phyloP scores from a whole-genome alignment of 1,139 yeast species.

The Taphrina flavorubra region DNA sequence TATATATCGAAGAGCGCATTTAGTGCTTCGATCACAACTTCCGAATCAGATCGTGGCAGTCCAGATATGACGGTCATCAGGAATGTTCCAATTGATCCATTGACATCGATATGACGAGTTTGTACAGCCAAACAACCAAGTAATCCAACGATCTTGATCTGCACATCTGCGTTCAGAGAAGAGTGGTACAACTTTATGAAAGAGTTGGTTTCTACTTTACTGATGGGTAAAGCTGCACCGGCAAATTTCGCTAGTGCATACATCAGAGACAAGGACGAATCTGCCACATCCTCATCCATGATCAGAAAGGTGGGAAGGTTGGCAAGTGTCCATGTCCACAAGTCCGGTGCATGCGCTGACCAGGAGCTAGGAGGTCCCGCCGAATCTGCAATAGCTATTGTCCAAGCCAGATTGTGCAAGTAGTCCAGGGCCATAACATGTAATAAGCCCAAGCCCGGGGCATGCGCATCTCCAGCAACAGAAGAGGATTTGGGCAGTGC shows the following conservation, averaged over 20 bases:
- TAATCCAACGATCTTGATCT: slow-evolving; percentile 56
- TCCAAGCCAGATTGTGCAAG: slow-evolving; percentile 64
- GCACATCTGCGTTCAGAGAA: slow-evolving; percentile 47
- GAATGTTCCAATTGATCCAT: slow-evolving; percentile 58
- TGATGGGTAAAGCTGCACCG: slow-evolving; percentile 52
- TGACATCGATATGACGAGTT: slow-evolving; percentile 58
- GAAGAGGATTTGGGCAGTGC: neutral
- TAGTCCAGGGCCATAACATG: slow-evolving; percentile 64
- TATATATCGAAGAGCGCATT: slow-evolving; percentile 77
- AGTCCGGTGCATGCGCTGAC: slow-evolving; percentile 46
- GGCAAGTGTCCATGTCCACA: slow-evolving; percentile 43
- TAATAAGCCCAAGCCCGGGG: neutral
- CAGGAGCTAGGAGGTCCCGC: slow-evolving; percentile 22
- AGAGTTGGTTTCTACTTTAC: slow-evolving; percentile 45
- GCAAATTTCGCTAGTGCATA: slow-evolving; percentile 65
- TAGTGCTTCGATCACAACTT: slow-evolving; percentile 64
- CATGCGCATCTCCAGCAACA: neutral
- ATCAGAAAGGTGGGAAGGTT: slow-evolving; percentile 10
- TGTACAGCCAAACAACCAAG: slow-evolving; percentile 62
- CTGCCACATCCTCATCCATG: slow-evolving; percentile 27
- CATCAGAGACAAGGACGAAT: slow-evolving; percentile 57
- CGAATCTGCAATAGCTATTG: slow-evolving; percentile 41
- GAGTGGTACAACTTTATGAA: slow-evolving; percentile 42
- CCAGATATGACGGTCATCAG: slow-evolving; percentile 53
- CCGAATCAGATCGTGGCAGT: slow-evolving; percentile 49